Conservation (phyloP, 2,329 filamentous ascomycete genomes). For the Lecanosticta acicola region DNA sequence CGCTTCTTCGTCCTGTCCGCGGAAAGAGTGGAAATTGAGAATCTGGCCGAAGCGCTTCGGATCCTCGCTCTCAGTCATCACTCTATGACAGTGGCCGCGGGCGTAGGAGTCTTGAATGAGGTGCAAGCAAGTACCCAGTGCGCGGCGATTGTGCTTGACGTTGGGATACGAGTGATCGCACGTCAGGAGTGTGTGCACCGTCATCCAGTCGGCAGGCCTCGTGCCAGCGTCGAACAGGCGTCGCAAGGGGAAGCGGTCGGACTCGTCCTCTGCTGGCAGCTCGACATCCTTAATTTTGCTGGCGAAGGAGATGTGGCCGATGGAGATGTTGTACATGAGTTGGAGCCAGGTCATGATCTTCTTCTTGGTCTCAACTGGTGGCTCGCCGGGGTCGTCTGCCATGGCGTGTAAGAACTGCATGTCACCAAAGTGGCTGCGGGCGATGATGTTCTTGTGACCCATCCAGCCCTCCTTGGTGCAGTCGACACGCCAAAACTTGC, state of each 20-base stretch:
- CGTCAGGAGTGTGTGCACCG: constrained; percentile 4
- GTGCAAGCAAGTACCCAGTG: constrained; percentile 7
- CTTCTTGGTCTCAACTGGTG: constrained; percentile 3
- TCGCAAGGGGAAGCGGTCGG: not conserved
- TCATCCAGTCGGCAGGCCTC: constrained; percentile 1
- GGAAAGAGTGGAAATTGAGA: constrained; percentile 8
- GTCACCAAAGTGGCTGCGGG: constrained; percentile 7
- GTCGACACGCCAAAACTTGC: not conserved
- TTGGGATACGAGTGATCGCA: constrained; percentile 2
- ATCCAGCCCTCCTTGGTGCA: constrained; percentile 7
- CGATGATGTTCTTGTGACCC: constrained; percentile 8
- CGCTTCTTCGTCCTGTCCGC: constrained; percentile 7
- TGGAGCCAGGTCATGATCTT: constrained; percentile 9
- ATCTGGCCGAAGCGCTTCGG: constrained; percentile 5
- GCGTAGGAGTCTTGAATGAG: constrained; percentile 9
- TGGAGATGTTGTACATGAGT: constrained; percentile 7
- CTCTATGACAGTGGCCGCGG: constrained; percentile 3
- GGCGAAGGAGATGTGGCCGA: constrained; percentile 1
- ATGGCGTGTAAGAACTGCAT: constrained; percentile 9
- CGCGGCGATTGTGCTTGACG: constrained; percentile 5
- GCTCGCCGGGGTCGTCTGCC: constrained; percentile 3
- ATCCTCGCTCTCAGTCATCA: not conserved
- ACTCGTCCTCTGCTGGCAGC: not conserved
- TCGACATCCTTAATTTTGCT: constrained; percentile 3
- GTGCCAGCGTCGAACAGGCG: constrained; percentile 1